These are phyloP conservation scores for Gnaphalium uliginosum DNA, from an alignment of 129 eudicot genomes.

Conservation along the genomic window DNA sequence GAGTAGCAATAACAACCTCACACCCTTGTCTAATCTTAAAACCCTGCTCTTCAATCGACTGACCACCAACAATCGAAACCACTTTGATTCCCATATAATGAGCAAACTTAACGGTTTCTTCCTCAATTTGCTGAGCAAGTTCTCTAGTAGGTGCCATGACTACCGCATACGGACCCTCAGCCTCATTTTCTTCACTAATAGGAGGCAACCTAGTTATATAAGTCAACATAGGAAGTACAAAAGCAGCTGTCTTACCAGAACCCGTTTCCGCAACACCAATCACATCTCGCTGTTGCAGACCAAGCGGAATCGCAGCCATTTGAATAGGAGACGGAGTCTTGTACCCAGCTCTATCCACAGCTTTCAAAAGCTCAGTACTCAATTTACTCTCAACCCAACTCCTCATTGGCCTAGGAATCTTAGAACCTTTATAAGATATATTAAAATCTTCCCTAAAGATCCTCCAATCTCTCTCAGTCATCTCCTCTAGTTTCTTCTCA, in stretches of 20 bases:
- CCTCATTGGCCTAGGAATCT: constrained; percentile 57
- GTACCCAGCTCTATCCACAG: constrained; percentile 59
- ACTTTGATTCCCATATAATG: constrained; percentile 59
- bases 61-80: constrained; percentile 62
- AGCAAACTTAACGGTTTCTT: constrained; percentile 59
- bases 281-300: constrained; percentile 58
- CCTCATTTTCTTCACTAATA: constrained; percentile 57
- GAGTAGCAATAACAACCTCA: constrained; percentile 64
- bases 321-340: constrained; percentile 62
- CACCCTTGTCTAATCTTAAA: constrained; percentile 63
- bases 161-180: constrained; percentile 67
- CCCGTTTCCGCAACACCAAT: constrained; percentile 66
- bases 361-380: constrained; percentile 49
- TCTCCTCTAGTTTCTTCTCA: constrained; percentile 60
- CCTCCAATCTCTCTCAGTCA: constrained; percentile 67
- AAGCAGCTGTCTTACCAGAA: constrained; percentile 65
- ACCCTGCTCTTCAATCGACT: constrained; percentile 67
- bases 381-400: constrained; percentile 57
- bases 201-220: constrained; percentile 61
- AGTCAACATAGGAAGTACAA: constrained; percentile 65
- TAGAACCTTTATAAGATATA: constrained; percentile 58
- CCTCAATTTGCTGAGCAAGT: constrained; percentile 66
- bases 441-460: constrained; percentile 61
- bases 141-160: constrained; percentile 65
- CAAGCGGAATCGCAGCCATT: constrained; percentile 65